Base-by-base conservation (phyloP, 1,284 basidiomycete genomes). In the Volvariella volvacea region DNA sequence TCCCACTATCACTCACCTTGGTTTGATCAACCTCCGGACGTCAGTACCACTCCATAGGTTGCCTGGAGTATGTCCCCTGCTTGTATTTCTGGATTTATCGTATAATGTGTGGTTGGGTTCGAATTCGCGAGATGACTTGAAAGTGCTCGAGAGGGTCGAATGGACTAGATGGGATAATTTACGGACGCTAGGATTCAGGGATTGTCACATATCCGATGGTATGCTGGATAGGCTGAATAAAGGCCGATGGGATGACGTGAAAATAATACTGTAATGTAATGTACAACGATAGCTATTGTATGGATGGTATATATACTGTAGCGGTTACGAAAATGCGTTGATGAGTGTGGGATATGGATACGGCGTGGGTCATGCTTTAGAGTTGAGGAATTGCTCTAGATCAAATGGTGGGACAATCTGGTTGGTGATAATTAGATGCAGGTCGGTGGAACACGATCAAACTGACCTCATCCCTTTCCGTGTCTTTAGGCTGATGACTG, bases 61-160 rank as follows among this genome's bases (percentile, higher is more conserved):
- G 19, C 75, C 80, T 1, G 60, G 59, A 4, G 57, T 74, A n/a
- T 84, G 80, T 52, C 83, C 83, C 0, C 57, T 81, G 17, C 58
- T 87, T n/a, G 64, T 71, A 22, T 53, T 79, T 17, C 58, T 87
- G 32, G 83, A 87, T 55, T 57, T 87, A 20, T 86, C 83, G 1
- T 83, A 73, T 55, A 87, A 86, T 50, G 44, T 48, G 1, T 87
- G 84, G 83, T 60, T 87, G 22, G 54, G 57, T 16, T 44, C 52
- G n/a, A 48, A 54, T 10, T 50, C 55, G 3, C 58, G 54, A 12
- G 65, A 61, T 16, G 63, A 57, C 7, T 52, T 61, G 22, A 59
- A 61, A 39, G 62, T 66, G 12, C 53, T 84, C 16, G 70, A 73
- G 30, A 67, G 71, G 30, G 60, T 83, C 3, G 67, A 73, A 41